Conservation (phyloP, 176 grass and related monocot genomes). For the Tuctoria greenei region DNA sequence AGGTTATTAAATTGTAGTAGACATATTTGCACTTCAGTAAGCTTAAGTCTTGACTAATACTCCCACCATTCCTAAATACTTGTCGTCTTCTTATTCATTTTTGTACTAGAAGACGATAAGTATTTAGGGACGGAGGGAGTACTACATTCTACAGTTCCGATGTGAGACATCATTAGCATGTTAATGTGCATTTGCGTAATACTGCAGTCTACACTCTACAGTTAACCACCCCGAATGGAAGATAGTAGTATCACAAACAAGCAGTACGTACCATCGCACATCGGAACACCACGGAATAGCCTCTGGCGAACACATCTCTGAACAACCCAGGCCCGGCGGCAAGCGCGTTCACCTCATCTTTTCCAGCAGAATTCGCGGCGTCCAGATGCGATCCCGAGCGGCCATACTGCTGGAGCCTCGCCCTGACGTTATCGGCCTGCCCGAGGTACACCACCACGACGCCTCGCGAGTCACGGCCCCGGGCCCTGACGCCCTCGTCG, state of each 20-base stretch:
- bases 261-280: conserved; percentile 57
- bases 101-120: too few species aligned
- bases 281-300: conserved; percentile 69
- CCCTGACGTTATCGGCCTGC: conserved; percentile 79
- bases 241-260: conserved; percentile 6
- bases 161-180: background rate
- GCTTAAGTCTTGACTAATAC: conserved; percentile 7
- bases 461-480: conserved; percentile 33
- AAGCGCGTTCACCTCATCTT: conserved; percentile 18
- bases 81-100: too few species aligned
- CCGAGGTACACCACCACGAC: conserved; percentile 87
- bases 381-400: conserved; percentile 90
- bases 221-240: background rate
- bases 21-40: conserved; percentile 14
- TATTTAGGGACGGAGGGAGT: too few species aligned
- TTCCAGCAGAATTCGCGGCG: conserved; percentile 41
- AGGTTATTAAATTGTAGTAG: background rate
- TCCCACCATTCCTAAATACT: too few species aligned
- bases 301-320: conserved; percentile 69
- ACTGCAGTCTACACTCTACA: background rate
- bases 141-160: too few species aligned
- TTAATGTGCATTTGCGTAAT: background rate
- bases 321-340: conserved; percentile 54
- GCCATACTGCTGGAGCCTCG: conserved; percentile 92
- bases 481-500: conserved; percentile 35